Evolutionary conservation across 139 green algal genomes (phyloP).

Genomic region (Haematococcus sp.): DNA sequence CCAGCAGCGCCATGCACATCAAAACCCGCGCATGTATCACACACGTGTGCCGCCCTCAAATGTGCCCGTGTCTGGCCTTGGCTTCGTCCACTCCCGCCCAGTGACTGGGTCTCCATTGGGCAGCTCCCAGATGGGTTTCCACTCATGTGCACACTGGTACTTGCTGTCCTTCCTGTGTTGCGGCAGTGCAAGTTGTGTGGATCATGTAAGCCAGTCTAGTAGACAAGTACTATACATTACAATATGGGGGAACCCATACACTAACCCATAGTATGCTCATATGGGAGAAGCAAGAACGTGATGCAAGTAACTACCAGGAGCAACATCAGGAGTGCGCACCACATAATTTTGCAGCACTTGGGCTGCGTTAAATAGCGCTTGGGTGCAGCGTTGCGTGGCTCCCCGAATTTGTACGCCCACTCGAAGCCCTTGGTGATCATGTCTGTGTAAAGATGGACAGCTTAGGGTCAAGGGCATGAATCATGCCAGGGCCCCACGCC

Average conservation of each 20-base stretch:
- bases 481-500: not conserved
- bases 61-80: conserved; percentile 29
- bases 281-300: too few species aligned
- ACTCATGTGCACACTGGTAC: conserved; percentile 24
- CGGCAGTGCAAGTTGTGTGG: not conserved
- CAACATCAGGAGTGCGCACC: not conserved
- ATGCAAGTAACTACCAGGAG: not conserved
- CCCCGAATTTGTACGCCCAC: conserved; percentile 38
- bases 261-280: too few species aligned
- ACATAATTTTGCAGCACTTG: conserved; percentile 34
- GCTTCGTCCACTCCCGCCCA: conserved; percentile 32
- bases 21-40: too few species aligned
- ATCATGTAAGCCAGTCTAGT: too few species aligned
- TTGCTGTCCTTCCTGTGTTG: not conserved
- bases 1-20: too few species aligned
- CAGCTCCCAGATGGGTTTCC: conserved; percentile 19
- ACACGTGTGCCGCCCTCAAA: conserved; percentile 25
- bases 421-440: conserved; percentile 39
- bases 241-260: too few species aligned
- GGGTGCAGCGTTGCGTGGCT: conserved; percentile 20
- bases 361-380: conserved; percentile 35
- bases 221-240: too few species aligned
- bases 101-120: conserved; percentile 34
- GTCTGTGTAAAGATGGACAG: conserved; percentile 10
- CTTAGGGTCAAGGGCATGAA: too few species aligned